Base-by-base conservation (phyloP, 208 protist genomes). In the Tritrichomonas musculus region DNA sequence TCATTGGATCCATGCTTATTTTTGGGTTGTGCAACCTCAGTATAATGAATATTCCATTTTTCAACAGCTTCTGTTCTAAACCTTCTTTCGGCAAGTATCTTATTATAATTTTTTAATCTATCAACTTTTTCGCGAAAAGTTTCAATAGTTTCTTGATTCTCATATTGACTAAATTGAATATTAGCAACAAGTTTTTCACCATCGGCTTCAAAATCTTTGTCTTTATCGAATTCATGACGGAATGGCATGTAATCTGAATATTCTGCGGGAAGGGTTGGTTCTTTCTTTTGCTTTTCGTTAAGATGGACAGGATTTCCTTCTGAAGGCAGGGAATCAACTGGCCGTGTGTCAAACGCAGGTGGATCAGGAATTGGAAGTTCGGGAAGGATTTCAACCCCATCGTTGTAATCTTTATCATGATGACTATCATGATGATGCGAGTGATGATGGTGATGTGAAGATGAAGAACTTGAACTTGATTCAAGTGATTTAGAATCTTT, bases 211-310 rank as follows among this genome's bases (percentile, higher is more conserved):
- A 33, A 69, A 17, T 60, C 53, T 17, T 60, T 60, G 17, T 69
- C 64, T 69, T 69, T 69, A 69, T 69, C 64, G 64, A 69, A 69
- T 69, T 69, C 64, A 69, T 69, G 64, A n/a, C 64, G 64, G 30
- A n/a, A 69, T 3, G 64, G 64, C 64, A 69, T 69, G 25, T n/a
- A 69, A 69, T 69, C 64, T 69, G 64, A 69, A n/a, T 69, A 69
- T 69, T 69, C 64, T 5, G 22, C 64, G 11, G 64, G 11, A 3
- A 25, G 11, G 11, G 64, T 69, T n/a, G 64, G 64, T 3, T n/a
- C 22, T 69, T 3, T 13, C 30, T 69, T 69, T 17, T n/a, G 3
- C 25, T n/a, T 69, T n/a, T 69, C 27, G 11, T 69, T 69, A 5
- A 69, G 64, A 69, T 69, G 11, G 3, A 33, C 25, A 8, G 11